A percentile compares a stretch with the other conserved stretches of the same genome.
phyloP scores from a whole-genome alignment of 208 protist species.

The Herpetomonas tarakana region DNA sequence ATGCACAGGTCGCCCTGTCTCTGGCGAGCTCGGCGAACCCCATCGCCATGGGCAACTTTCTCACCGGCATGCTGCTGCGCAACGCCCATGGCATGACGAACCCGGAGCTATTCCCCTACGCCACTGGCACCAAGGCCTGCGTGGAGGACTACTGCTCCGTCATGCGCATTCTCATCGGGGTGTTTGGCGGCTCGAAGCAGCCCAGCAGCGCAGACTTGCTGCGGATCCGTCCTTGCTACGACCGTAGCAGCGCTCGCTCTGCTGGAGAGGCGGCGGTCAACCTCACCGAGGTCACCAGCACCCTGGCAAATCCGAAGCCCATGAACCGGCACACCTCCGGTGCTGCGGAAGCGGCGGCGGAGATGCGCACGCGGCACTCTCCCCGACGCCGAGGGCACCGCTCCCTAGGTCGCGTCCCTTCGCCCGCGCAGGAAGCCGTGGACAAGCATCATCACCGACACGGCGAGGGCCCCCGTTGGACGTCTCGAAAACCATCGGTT shows the following conservation, averaged over 20 bases:
- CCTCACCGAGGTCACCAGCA: not conserved
- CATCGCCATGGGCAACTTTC: conserved; percentile 26
- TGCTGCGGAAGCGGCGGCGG: no score
- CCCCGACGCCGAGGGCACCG: no score
- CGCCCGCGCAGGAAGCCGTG: no score
- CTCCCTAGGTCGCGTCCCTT: no score
- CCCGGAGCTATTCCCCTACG: conserved; percentile 40
- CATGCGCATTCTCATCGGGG: conserved; percentile 28
- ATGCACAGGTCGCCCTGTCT: conserved; percentile 23
- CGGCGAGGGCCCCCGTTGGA: no score
- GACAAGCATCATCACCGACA: no score
- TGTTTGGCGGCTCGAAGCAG: conserved; percentile 16
- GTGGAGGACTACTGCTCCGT: conserved; percentile 42
- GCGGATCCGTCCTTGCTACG: conserved; percentile 7
- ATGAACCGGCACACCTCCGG: not conserved
- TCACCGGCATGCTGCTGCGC: conserved; percentile 41
- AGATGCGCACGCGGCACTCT: no score
- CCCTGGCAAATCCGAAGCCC: not conserved
- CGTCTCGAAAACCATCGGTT: no score
- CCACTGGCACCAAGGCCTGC: conserved; percentile 37
- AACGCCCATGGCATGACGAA: conserved; percentile 49
- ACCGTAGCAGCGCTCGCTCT: not conserved
- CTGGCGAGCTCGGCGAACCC: conserved; percentile 24
- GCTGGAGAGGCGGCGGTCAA: not conserved
- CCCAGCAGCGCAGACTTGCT: not conserved